phyloP scores from a whole-genome alignment of 2,329 filamentous ascomycete genomes.

The Colletotrichum sp. region DNA sequence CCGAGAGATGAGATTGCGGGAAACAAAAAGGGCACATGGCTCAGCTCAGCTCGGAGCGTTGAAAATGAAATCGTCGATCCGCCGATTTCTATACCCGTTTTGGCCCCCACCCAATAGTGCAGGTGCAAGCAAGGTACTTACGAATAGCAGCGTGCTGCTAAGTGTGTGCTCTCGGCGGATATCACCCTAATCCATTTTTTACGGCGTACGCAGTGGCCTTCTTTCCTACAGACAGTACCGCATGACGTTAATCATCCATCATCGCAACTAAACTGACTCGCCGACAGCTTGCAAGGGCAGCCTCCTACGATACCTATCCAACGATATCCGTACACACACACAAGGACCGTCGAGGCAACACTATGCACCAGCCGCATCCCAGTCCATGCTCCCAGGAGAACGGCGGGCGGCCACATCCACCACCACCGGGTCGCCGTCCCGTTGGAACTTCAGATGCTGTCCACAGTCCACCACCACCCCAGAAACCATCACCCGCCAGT shows the following conservation, averaged over 20 bases:
- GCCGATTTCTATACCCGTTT: neutral
- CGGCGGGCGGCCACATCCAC: neutral
- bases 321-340: neutral
- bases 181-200: neutral
- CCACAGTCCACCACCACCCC: neutral
- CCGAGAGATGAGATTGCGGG: neutral
- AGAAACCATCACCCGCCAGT: neutral
- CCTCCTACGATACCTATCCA: neutral
- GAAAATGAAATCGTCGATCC: neutral
- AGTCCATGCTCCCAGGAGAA: neutral
- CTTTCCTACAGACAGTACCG: neutral
- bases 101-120: constrained; percentile 4
- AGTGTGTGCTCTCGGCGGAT: neutral
- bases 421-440: neutral
- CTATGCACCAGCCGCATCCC: neutral
- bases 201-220: neutral
- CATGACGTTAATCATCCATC: constrained; percentile 7
- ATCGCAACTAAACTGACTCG: constrained; percentile 1
- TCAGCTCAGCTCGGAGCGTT: neutral
- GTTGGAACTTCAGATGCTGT: neutral
- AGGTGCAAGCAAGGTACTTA: neutral
- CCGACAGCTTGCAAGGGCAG: neutral
- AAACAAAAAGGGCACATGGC: neutral
- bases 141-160: neutral
- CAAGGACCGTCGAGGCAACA: neutral